Base-by-base conservation (phyloP, 345 rosid species). In the Pugionium cornutum region DNA sequence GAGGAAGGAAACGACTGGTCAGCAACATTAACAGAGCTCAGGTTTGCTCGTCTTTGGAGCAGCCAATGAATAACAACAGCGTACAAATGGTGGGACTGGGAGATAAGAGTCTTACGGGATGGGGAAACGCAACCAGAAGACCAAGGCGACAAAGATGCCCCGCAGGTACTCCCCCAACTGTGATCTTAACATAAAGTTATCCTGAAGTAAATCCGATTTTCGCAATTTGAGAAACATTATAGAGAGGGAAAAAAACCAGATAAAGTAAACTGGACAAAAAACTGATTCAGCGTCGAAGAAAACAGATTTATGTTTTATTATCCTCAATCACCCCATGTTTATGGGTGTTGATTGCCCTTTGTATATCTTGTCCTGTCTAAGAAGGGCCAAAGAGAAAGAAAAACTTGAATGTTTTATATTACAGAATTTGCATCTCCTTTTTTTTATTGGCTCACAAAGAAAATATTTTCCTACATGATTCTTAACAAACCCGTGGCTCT, bases 81-180 rank as follows among this genome's bases (percentile, higher is more conserved):
- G 55, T 59, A 66, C 67, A 74, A 68, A 84, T 81, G 73, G 86
- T 70, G 76, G 89, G 86, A 76, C 69, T 83, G 67, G 98, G 86
- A 67, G 91, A 89, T 63, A 77, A 81, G 76, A 87, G 89, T 77
- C 83, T 88, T 47, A 82, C 88, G 1, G 94, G 92, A 51, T 92
- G 97, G 97, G 97, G 98, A 50, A 89, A 86, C 76, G 88, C 94
- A 60, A 83, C 92, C 5, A 83, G 97, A 76, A 83, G 97, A 26
- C 95, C 98, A 66, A 89, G 92, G 64, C 68, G 94, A 73, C 98
- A 88, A 74, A 82, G 98, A 73, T 88, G 95, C 72, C 87, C 96
- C 51, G 80, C 86, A 67, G 91, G 91, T 71, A 86, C 81, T 83
- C 80, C 82, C 60, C 84, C 76, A 62, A 46, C 85, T 1, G 66